Evolutionary conservation across 345 rosid genomes (phyloP).

Genomic region (Arabidopsis suecica): DNA sequence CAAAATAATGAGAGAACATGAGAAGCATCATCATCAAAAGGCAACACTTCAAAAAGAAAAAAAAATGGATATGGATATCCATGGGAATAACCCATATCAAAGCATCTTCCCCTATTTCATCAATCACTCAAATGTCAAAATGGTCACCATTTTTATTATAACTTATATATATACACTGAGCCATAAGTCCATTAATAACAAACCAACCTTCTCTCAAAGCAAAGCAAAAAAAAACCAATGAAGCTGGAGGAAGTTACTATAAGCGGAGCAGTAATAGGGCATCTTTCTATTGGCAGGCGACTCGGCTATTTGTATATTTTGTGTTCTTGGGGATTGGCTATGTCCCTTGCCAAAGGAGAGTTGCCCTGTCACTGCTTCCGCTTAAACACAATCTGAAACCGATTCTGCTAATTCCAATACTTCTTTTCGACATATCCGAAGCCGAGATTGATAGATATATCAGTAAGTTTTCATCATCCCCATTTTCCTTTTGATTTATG

Average conservation of each 20-base stretch:
- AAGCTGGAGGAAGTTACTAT: slow-evolving; percentile 22
- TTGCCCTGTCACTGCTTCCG: slow-evolving; percentile 48
- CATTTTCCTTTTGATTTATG: neutral
- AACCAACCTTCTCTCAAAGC: slow-evolving; percentile 21
- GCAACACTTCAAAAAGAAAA: slow-evolving; percentile 3
- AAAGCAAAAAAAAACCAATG: slow-evolving; percentile 4
- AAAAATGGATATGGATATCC: slow-evolving; percentile 41
- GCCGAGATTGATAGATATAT: neutral
- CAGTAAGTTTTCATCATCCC: slow-evolving; percentile 20
- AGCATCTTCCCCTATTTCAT: slow-evolving; percentile 37
- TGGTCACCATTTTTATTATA: slow-evolving; percentile 9
- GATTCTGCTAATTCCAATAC: neutral
- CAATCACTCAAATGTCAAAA: slow-evolving; percentile 37
- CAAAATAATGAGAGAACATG: slow-evolving; percentile 27
- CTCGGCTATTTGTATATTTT: slow-evolving; percentile 6
- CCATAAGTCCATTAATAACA: slow-evolving; percentile 23
- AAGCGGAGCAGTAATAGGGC: slow-evolving; percentile 47
- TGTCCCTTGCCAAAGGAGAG: slow-evolving; percentile 49
- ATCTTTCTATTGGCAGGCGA: slow-evolving; percentile 48
- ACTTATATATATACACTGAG: slow-evolving; percentile 19
- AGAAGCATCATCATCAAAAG: slow-evolving; percentile 41
- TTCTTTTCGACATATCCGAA: neutral
- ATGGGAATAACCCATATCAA: slow-evolving; percentile 42
- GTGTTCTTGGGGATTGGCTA: slow-evolving; percentile 14
- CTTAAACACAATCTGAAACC: slow-evolving; percentile 32